Evolutionary conservation across 2,329 filamentous ascomycete species (phyloP), one percentile per base, ranked within the genome.

Genomic region (Pleoardoris graminearum): DNA sequence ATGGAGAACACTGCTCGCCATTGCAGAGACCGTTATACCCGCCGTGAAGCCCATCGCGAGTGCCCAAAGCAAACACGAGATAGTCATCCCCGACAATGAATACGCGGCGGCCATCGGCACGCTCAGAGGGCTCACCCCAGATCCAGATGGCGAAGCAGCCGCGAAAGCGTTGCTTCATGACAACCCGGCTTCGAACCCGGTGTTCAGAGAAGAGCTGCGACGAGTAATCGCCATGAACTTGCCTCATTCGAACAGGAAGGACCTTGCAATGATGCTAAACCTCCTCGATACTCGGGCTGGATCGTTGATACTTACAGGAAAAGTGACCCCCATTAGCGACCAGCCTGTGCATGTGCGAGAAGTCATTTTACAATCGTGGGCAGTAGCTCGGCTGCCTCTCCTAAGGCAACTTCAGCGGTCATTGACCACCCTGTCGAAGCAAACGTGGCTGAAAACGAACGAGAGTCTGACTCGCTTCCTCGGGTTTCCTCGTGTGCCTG

Each of bases 271-370:
- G 54, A 74, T 85, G 11, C 66, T 86, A 52, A 81, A 74, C 48
- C 70, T 80, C 3, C 73, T 86, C 17, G 78, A 82, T 54, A 85
- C 85, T 19, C 80, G 83, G 29, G 69, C 80, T 3, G 87, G 87
- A 22, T 84, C 85, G 22, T 72, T 88, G 16, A 68, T 88, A 5
- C 76, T 90, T 41, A 91, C 88, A 0, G 87, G 88, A n/a, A 82
- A 85, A 66, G 78, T 81, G 58, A 82, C 80, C 0, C 83, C 86
- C 1, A 71, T 90, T 39, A 78, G 83, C 48, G 74, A 82, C 46
- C 87, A 89, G 58, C 81, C 87, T 0, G 60, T 85, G 17, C 71
- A 80, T 29, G 75, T 83, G 16, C 83, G 88, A 32, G 81, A 88
- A 65, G 75, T 79, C 25, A 84, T 91, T 44, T 59, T 91, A 33